Evolutionary conservation across 148 eudicot genomes (phyloP).

Genomic region (Salicornia ramosissima): DNA sequence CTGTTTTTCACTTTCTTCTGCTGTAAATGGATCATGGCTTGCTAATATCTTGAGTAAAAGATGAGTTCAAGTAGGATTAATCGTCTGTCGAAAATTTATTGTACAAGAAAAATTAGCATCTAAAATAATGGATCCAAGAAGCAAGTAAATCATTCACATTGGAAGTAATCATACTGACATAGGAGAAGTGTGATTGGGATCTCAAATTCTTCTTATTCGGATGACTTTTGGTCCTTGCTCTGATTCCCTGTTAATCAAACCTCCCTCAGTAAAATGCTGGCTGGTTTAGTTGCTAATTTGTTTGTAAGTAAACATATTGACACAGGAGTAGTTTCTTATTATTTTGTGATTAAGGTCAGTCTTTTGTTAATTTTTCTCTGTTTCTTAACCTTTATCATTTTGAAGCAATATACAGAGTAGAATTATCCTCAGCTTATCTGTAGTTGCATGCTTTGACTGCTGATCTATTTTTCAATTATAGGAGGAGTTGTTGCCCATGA

Average conservation of each 20-base stretch:
- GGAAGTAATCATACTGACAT: too few relatives aligned
- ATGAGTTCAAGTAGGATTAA: neutral
- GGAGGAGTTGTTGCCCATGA: constrained; percentile 55
- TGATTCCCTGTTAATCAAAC: too few relatives aligned
- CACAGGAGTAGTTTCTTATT: neutral
- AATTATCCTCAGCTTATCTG: neutral
- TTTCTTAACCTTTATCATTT: neutral
- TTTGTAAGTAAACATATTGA: too few relatives aligned
- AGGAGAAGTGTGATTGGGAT: too few relatives aligned
- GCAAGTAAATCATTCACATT: too few relatives aligned
- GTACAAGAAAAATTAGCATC: too few relatives aligned
- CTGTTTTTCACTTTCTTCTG: neutral
- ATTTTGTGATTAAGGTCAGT: neutral
- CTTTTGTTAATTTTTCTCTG: neutral
- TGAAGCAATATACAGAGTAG: neutral
- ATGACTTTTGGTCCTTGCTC: too few relatives aligned
- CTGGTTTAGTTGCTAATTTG: neutral
- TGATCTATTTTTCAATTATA: constrained; percentile 20
- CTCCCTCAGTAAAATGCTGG: too few relatives aligned
- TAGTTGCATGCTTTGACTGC: constrained; percentile 2
- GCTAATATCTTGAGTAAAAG: neutral
- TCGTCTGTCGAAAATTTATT: neutral
- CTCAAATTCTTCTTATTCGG: too few relatives aligned
- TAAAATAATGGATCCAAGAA: too few relatives aligned
- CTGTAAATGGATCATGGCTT: neutral